A percentile compares a stretch with the other conserved stretches of the same genome.
Conservation (phyloP, 176 grass and related monocot genomes). For the Raddia distichophylla region DNA sequence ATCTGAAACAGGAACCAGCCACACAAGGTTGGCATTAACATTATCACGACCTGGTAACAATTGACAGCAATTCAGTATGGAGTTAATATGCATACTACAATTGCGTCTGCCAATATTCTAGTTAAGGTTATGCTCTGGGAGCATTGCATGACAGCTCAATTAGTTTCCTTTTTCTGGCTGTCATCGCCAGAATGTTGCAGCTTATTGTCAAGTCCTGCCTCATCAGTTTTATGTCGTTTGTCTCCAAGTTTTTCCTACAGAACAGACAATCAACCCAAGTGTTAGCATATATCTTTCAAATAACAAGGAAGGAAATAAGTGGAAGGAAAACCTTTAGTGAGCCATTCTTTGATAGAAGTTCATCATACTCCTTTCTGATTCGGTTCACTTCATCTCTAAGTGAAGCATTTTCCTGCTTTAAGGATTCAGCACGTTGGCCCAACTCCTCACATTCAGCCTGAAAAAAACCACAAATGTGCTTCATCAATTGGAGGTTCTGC, state of each 20-base stretch:
- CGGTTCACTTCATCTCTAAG: constrained; percentile 82
- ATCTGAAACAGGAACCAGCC: constrained; percentile 65
- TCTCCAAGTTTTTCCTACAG: constrained; percentile 77
- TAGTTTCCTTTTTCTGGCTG: constrained; percentile 59
- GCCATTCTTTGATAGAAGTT: constrained; percentile 77
- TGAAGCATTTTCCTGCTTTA: constrained; percentile 96
- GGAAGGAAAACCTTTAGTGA: constrained; percentile 68
- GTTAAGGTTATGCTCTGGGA: constrained; percentile 63
- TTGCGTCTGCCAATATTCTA: constrained; percentile 58
- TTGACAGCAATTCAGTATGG: constrained; percentile 60
- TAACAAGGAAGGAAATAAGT: constrained; percentile 19
- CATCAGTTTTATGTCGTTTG: constrained; percentile 58
- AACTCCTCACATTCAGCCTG: constrained; percentile 99
- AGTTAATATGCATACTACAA: constrained; percentile 72
- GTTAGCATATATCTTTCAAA: constrained; percentile 30
- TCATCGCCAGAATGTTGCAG: constrained; percentile 57
- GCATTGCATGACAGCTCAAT: constrained; percentile 48
- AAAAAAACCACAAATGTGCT: constrained; percentile 35
- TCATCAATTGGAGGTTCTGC: constrained; percentile 14
- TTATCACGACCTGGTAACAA: constrained; percentile 58
- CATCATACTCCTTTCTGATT: constrained; percentile 87
- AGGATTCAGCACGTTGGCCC: constrained; percentile 76
- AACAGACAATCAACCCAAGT: constrained; percentile 21
- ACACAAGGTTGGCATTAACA: constrained; percentile 58
- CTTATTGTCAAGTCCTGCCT: constrained; percentile 61